A percentile compares a stretch with the other conserved stretches of the same genome.
Evolutionary conservation across 2,329 filamentous ascomycete species (phyloP).

Genomic region (Cladosporium sp.): DNA sequence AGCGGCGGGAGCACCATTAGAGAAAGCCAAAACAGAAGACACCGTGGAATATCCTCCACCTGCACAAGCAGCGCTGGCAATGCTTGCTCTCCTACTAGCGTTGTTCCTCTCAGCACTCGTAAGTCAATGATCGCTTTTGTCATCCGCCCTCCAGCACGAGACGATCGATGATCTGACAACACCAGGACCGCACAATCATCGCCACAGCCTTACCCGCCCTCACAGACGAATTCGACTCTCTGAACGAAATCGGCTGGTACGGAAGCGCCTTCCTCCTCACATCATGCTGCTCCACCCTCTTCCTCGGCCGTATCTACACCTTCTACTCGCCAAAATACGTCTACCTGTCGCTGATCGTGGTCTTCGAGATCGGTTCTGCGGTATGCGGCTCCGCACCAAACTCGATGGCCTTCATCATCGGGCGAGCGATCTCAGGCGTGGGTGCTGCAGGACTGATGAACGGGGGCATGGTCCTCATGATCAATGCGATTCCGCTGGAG

Average conservation of each 20-base stretch:
- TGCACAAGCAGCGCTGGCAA: constrained; percentile 26
- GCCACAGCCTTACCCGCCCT: constrained; percentile 44
- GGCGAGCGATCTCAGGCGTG: constrained; percentile 44
- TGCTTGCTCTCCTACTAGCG: constrained; percentile 32
- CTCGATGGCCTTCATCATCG: constrained; percentile 44
- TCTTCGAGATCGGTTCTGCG: constrained; percentile 60
- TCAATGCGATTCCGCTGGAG: constrained; percentile 44
- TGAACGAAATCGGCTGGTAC: constrained; percentile 46
- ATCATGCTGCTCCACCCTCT: constrained; percentile 47
- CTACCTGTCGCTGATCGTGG: constrained; percentile 39
- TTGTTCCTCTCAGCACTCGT: constrained; percentile 34
- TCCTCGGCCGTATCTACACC: constrained; percentile 51
- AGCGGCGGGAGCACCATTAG: not conserved
- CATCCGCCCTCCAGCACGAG: too few relatives aligned
- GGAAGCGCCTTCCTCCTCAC: constrained; percentile 48
- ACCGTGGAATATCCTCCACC: constrained; percentile 26
- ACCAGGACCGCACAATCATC: constrained; percentile 37
- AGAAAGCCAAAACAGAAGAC: not conserved
- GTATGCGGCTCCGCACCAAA: constrained; percentile 51
- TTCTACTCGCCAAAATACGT: constrained; percentile 45
- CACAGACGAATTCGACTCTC: constrained; percentile 45
- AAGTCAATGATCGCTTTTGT: too few relatives aligned
- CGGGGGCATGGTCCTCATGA: constrained; percentile 46
- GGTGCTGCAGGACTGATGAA: constrained; percentile 44
- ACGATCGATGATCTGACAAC: not conserved